phyloP scores from a whole-genome alignment of 2,329 filamentous ascomycete species.

The Coniochaeta sp. region DNA sequence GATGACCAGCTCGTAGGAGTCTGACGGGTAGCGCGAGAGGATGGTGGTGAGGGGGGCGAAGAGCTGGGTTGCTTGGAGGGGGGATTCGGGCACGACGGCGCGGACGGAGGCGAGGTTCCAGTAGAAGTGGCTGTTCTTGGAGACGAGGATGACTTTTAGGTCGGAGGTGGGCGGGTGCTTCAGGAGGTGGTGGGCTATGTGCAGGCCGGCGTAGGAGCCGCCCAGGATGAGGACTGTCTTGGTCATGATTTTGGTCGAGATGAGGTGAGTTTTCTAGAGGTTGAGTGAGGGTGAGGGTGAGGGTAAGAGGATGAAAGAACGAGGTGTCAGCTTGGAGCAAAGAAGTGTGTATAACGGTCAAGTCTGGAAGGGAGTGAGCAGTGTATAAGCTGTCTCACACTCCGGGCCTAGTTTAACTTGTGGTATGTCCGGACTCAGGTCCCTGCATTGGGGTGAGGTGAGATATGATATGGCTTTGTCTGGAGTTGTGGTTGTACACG shows the following conservation, averaged over 20 bases:
- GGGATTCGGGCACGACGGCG: slow-evolving; percentile 39
- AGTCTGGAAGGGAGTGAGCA: too few species aligned
- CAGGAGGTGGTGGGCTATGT: slow-evolving; percentile 45
- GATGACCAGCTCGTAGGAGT: slow-evolving; percentile 43
- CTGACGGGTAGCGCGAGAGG: slow-evolving; percentile 40
- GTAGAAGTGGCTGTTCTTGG: slow-evolving; percentile 51
- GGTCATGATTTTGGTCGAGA: slow-evolving; percentile 25
- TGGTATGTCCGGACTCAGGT: neutral
- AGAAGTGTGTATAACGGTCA: too few species aligned
- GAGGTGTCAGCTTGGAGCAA: neutral
- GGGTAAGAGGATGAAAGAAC: too few species aligned
- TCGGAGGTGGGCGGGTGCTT: slow-evolving; percentile 41
- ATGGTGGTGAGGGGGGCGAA: slow-evolving; percentile 40
- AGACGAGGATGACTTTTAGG: slow-evolving; percentile 46
- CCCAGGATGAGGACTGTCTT: slow-evolving; percentile 48
- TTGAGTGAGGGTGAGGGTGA: neutral
- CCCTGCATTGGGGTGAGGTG: neutral
- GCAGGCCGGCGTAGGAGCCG: slow-evolving; percentile 44
- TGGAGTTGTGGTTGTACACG: neutral
- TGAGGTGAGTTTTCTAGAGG: neutral
- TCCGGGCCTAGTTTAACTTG: neutral
- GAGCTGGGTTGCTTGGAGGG: slow-evolving; percentile 40
- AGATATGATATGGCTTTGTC: neutral
- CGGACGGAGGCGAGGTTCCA: slow-evolving; percentile 51
- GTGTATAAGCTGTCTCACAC: neutral